Conservation (phyloP, 805 yeast species). For the Ogataea ganodermae region DNA sequence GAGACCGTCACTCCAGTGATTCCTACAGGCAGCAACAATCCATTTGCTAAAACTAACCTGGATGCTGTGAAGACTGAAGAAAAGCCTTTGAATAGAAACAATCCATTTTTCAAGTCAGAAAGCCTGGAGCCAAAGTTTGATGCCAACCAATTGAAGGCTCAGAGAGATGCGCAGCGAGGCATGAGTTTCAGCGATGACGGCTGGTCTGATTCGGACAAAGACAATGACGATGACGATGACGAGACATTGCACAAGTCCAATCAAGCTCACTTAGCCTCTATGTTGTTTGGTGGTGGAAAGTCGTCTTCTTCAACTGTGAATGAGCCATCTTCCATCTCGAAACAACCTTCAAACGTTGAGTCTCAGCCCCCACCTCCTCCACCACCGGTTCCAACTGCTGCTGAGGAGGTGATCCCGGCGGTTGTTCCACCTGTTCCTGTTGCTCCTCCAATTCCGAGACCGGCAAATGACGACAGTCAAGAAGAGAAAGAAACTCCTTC, state of each 20-base stretch:
- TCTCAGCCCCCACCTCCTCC: constrained; percentile 23
- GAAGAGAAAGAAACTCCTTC: constrained; percentile 3
- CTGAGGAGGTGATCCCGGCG: constrained; percentile 4
- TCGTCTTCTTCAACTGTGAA: constrained; percentile 31
- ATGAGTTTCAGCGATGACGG: constrained; percentile 45
- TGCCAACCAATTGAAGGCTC: constrained; percentile 62
- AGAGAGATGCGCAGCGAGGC: constrained; percentile 72
- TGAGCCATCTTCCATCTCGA: constrained; percentile 19
- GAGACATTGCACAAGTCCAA: constrained; percentile 51
- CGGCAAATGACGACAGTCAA: constrained; percentile 1
- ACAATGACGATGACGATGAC: constrained; percentile 43
- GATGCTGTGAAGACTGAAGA: constrained; percentile 19
- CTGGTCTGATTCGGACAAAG: constrained; percentile 45
- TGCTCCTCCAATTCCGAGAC: constrained; percentile 21
- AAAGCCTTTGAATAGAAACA: constrained; percentile 23
- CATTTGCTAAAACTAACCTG: constrained; percentile 44
- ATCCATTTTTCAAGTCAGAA: constrained; percentile 62
- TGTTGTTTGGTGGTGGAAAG: constrained; percentile 59
- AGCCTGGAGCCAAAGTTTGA: constrained; percentile 44
- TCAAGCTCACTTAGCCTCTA: constrained; percentile 57
- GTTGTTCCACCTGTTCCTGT: not conserved
- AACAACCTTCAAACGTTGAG: constrained; percentile 1
- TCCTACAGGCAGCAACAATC: constrained; percentile 42
- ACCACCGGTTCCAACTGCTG: constrained; percentile 9
- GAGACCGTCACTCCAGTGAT: constrained; percentile 21